phyloP scores from a whole-genome alignment of 2,329 filamentous ascomycete genomes.

The Drechslera avenae region DNA sequence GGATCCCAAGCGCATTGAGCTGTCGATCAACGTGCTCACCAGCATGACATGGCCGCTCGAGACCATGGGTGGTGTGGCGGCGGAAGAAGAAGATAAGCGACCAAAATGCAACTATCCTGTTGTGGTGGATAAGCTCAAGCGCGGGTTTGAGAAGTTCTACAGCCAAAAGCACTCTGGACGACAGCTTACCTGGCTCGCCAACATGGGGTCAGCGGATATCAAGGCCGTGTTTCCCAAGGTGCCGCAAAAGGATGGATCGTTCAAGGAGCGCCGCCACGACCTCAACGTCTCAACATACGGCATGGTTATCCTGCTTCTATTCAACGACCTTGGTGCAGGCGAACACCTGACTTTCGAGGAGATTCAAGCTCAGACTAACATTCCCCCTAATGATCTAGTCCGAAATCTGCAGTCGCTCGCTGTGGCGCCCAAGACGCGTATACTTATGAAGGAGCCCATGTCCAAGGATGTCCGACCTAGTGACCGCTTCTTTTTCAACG shows the following conservation, averaged over 20 bases:
- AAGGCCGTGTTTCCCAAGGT: slow-evolving; percentile 76
- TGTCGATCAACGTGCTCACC: slow-evolving; percentile 84
- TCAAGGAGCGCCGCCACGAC: slow-evolving; percentile 77
- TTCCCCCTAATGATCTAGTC: slow-evolving; percentile 73
- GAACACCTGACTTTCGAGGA: slow-evolving; percentile 69
- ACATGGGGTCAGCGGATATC: slow-evolving; percentile 84
- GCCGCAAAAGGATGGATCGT: slow-evolving; percentile 69
- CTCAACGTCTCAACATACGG: slow-evolving; percentile 90
- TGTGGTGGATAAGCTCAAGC: slow-evolving; percentile 74
- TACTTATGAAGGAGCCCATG: slow-evolving; percentile 80
- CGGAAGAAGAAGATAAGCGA: slow-evolving; percentile 53
- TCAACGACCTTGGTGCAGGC: slow-evolving; percentile 72
- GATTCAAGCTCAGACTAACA: slow-evolving; percentile 81
- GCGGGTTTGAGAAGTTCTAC: slow-evolving; percentile 89
- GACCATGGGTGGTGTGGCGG: slow-evolving; percentile 69
- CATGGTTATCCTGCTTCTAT: slow-evolving; percentile 87
- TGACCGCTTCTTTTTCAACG: slow-evolving; percentile 83
- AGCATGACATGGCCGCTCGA: slow-evolving; percentile 96
- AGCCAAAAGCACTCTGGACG: slow-evolving; percentile 84
- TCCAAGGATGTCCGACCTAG: slow-evolving; percentile 76
- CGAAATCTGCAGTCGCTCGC: slow-evolving; percentile 81
- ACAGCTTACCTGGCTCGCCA: slow-evolving; percentile 80
- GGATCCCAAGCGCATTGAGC: slow-evolving; percentile 70
- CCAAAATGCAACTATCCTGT: slow-evolving; percentile 72
- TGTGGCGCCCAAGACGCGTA: slow-evolving; percentile 79